Percentiles rank a stretch among this genome's conserved stretches.
These are phyloP conservation scores for Ulmus americana DNA, from an alignment of 331 rosid genomes.

Conservation along the genomic window DNA sequence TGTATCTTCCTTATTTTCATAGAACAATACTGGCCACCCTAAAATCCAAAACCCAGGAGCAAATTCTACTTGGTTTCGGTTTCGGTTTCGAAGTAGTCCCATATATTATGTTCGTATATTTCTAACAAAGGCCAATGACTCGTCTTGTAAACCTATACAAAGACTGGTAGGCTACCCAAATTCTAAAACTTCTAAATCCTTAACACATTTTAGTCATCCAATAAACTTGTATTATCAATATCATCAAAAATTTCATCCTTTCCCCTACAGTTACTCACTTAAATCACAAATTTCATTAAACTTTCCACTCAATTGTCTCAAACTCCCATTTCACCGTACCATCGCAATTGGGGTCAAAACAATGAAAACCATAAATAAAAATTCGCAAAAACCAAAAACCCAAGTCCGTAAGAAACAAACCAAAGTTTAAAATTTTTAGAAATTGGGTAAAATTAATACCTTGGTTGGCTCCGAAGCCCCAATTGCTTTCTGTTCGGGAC, in stretches of 20 bases:
- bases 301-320: background rate
- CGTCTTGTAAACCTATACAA: background rate
- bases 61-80: too few relatives aligned
- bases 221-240: background rate
- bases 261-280: constrained; percentile 1
- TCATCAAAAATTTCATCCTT: background rate
- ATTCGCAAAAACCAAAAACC: background rate
- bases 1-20: too few relatives aligned
- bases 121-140: too few relatives aligned
- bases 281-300: constrained; percentile 1
- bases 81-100: too few relatives aligned
- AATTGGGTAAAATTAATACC: constrained; percentile 33
- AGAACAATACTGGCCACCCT: too few relatives aligned
- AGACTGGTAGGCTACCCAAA: background rate
- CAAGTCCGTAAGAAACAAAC: background rate
- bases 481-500: constrained; percentile 34
- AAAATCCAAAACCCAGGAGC: too few relatives aligned
- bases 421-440: too few relatives aligned
- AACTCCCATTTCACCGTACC: constrained; percentile 3
- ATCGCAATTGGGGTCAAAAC: background rate
- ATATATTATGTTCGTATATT: too few relatives aligned
- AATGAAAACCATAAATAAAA: background rate
- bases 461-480: constrained; percentile 34
- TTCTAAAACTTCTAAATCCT: background rate
- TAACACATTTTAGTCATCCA: background rate